Conservation (phyloP, 371 early-diverging fungal species). For the Syncephalis plumigaleata region DNA sequence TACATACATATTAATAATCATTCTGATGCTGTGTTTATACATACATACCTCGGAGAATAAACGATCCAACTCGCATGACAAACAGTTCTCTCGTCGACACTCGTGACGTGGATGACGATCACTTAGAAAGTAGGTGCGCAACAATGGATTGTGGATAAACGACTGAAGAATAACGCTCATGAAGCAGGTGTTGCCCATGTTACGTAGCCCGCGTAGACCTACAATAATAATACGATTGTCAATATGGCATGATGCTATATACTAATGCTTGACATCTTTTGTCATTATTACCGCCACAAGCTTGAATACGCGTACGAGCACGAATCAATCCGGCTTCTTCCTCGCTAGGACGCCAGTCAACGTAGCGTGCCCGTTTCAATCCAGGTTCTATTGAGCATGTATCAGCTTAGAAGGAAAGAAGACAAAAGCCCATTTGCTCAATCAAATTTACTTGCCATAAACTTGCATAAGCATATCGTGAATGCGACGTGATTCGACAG, state of each 20-base stretch:
- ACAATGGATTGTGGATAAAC: constrained; percentile 75
- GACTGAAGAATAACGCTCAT: constrained; percentile 88
- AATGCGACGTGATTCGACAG: constrained; percentile 35
- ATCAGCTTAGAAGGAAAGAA: too few species aligned
- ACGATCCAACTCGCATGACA: constrained; percentile 84
- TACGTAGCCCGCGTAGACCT: constrained; percentile 77
- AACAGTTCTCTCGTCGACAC: constrained; percentile 55
- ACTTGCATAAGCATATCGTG: constrained; percentile 23
- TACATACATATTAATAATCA: not conserved
- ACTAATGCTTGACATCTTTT: not conserved
- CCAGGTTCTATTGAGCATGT: constrained; percentile 19
- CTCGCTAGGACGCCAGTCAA: constrained; percentile 25
- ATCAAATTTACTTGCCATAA: constrained; percentile 16
- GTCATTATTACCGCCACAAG: constrained; percentile 21
- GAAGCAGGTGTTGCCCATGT: constrained; percentile 90
- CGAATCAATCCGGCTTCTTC: constrained; percentile 30
- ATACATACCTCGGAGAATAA: constrained; percentile 41
- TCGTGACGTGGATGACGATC: constrained; percentile 56
- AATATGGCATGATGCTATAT: not conserved
- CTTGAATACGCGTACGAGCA: constrained; percentile 21
- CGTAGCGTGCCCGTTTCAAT: constrained; percentile 17
- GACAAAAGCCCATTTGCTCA: too few species aligned
- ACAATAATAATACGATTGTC: too few species aligned
- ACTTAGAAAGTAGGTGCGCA: constrained; percentile 72
- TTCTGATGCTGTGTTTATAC: too few species aligned